phyloP scores from a whole-genome alignment of 495 filamentous ascomycete genomes.

The Penicillium verhagenii region DNA sequence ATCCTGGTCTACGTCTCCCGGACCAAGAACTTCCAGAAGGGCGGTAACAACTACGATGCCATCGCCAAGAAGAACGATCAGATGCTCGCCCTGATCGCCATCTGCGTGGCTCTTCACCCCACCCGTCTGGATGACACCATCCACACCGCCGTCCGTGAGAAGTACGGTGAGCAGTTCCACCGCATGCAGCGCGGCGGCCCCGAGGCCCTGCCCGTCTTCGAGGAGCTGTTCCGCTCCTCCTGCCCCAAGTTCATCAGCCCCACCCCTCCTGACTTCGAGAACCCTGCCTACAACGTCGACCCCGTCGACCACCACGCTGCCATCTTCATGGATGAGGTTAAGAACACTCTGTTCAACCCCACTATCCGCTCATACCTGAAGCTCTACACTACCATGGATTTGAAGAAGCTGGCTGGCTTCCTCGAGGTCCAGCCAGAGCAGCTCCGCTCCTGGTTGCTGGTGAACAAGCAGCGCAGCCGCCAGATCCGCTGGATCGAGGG shows the following conservation, averaged over 20 bases:
- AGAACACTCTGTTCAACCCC: constrained; percentile 91
- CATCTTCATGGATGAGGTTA: constrained; percentile 99
- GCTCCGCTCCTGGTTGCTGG: constrained; percentile 82
- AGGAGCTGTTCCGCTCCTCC: constrained; percentile 91
- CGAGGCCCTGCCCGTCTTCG: constrained; percentile 90
- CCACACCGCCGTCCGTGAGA: constrained; percentile 95
- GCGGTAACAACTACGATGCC: constrained; percentile 89
- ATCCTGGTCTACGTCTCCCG: constrained; percentile 98
- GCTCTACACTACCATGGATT: constrained; percentile 98
- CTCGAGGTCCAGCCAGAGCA: constrained; percentile 91
- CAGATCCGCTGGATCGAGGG: constrained; percentile 94
- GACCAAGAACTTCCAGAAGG: constrained; percentile 99
- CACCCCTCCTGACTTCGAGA: constrained; percentile 94
- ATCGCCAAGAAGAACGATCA: constrained; percentile 99
- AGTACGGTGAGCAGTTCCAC: constrained; percentile 96
- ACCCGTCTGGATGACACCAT: constrained; percentile 98
- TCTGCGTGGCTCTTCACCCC: constrained; percentile 96
- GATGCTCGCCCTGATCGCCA: constrained; percentile 98
- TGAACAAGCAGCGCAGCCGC: constrained; percentile 97
- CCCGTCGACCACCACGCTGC: constrained; percentile 94
- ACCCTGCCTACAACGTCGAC: constrained; percentile 90
- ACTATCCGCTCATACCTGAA: constrained; percentile 97
- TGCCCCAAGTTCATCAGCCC: constrained; percentile 99
- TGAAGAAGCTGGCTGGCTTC: constrained; percentile 97
- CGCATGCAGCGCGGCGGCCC: constrained; percentile 94